phyloP scores from a whole-genome alignment of 179 eudicot species.

The Amaranthus tricolor region DNA sequence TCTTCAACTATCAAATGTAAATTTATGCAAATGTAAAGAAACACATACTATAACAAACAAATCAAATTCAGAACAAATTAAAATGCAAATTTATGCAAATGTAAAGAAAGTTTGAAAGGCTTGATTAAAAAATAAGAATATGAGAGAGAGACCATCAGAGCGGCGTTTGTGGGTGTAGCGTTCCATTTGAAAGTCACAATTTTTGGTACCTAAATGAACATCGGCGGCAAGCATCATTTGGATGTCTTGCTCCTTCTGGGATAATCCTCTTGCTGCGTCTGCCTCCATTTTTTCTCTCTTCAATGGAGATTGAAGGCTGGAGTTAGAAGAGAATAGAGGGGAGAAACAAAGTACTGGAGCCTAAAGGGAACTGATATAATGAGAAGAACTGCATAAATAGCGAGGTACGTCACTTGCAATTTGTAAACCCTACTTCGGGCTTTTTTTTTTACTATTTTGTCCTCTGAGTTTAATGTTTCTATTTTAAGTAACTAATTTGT shows the following conservation, averaged over 20 bases:
- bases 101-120: neutral
- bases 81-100: neutral
- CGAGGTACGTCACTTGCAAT: neutral
- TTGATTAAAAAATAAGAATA: neutral
- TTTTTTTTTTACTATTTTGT: too few species aligned
- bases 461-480: too few species aligned
- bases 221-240: slow-evolving; percentile 40
- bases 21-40: neutral
- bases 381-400: neutral
- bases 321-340: neutral
- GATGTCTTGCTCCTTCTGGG: slow-evolving; percentile 26
- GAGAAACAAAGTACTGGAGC: neutral
- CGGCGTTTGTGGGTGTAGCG: slow-evolving; percentile 37
- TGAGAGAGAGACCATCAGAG: slow-evolving; percentile 21
- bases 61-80: neutral
- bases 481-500: too few species aligned
- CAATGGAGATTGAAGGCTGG: neutral
- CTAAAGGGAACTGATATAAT: neutral
- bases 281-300: slow-evolving; percentile 20
- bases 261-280: slow-evolving; percentile 8
- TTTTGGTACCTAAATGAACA: slow-evolving; percentile 36
- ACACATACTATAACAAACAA: neutral
- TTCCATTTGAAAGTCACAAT: slow-evolving; percentile 41
- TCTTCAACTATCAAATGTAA: neutral
- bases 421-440: neutral